A percentile compares a stretch with the other conserved stretches of the same genome.
These are phyloP conservation scores for Thuidium tamariscinum DNA, from an alignment of 225 moss, liverwort and hornwort genomes.

Conservation along the genomic window DNA sequence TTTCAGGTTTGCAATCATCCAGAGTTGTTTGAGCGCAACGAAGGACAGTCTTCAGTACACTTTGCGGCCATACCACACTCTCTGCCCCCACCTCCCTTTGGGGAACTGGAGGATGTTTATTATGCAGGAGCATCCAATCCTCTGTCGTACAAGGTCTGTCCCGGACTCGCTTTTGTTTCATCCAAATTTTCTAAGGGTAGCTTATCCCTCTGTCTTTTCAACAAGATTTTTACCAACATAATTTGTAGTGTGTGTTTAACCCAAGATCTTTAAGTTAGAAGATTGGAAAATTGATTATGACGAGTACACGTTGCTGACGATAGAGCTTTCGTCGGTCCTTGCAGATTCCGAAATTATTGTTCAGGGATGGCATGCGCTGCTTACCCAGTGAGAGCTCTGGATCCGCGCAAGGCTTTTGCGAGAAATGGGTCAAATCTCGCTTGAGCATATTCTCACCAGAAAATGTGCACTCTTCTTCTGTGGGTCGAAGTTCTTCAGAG, in stretches of 20 bases:
- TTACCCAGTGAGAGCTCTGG: conserved; percentile 65
- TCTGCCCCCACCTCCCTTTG: conserved; percentile 66
- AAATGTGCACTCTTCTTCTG: conserved; percentile 54
- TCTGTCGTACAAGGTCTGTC: conserved; percentile 46
- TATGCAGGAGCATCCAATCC: conserved; percentile 73
- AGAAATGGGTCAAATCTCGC: conserved; percentile 59
- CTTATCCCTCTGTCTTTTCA: not conserved
- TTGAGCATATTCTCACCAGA: conserved; percentile 67
- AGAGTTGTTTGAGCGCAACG: conserved; percentile 86
- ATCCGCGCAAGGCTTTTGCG: conserved; percentile 60
- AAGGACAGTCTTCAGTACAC: conserved; percentile 76
- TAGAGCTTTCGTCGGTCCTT: not conserved
- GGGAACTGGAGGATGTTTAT: conserved; percentile 73
- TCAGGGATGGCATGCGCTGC: conserved; percentile 76
- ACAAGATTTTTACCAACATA: not conserved
- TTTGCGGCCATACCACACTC: conserved; percentile 49
- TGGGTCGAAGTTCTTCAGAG: conserved; percentile 1
- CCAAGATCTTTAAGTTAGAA: too few species aligned
- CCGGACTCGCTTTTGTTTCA: not conserved
- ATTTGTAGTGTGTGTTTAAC: not conserved
- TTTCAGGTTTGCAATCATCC: conserved; percentile 89
- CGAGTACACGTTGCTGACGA: not conserved
- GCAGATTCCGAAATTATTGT: conserved; percentile 78
- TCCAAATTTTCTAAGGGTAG: not conserved
- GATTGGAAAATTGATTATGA: not conserved